These are phyloP conservation scores for Mycena indigotica DNA, from an alignment of 768 basidiomycete genomes.

Conservation along the genomic window DNA sequence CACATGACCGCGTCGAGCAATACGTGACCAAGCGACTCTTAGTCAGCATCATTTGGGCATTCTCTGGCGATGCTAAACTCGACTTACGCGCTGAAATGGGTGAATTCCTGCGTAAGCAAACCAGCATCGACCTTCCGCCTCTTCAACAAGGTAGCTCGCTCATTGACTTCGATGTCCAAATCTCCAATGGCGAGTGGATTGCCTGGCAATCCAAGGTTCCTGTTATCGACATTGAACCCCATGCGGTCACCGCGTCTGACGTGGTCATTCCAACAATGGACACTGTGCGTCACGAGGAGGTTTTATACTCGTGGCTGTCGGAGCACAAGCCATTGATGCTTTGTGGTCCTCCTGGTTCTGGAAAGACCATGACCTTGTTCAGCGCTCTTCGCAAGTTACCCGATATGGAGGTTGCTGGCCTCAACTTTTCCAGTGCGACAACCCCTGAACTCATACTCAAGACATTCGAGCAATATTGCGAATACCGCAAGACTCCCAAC, in stretches of 20 bases:
- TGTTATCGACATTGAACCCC: constrained; percentile 94
- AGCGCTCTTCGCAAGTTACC: constrained; percentile 96
- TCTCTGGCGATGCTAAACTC: constrained; percentile 93
- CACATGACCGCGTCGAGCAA: constrained; percentile 81
- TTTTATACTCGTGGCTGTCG: constrained; percentile 97
- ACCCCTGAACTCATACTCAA: constrained; percentile 97
- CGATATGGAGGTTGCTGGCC: constrained; percentile 98
- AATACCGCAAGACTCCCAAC: constrained; percentile 97
- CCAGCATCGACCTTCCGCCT: constrained; percentile 87
- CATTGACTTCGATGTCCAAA: constrained; percentile 94
- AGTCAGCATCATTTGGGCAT: constrained; percentile 95
- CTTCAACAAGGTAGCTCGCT: constrained; percentile 77
- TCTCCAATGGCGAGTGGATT: constrained; percentile 83
- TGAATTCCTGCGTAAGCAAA: constrained; percentile 79
- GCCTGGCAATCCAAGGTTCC: constrained; percentile 93
- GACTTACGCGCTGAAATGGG: constrained; percentile 89
- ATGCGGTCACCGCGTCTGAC: constrained; percentile 93
- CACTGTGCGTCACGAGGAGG: constrained; percentile 97
- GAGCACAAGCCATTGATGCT: constrained; percentile 98
- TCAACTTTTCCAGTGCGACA: constrained; percentile 99
- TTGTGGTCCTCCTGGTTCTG: constrained; percentile 99
- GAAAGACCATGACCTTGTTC: constrained; percentile 99
- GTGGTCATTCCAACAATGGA: constrained; percentile 98
- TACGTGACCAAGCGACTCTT: constrained; percentile 90
- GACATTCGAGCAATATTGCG: constrained; percentile 99